Evolutionary conservation across 768 basidiomycete species (phyloP), one percentile per base, ranked within the genome.

Genomic region (Tulasnella sp.): DNA sequence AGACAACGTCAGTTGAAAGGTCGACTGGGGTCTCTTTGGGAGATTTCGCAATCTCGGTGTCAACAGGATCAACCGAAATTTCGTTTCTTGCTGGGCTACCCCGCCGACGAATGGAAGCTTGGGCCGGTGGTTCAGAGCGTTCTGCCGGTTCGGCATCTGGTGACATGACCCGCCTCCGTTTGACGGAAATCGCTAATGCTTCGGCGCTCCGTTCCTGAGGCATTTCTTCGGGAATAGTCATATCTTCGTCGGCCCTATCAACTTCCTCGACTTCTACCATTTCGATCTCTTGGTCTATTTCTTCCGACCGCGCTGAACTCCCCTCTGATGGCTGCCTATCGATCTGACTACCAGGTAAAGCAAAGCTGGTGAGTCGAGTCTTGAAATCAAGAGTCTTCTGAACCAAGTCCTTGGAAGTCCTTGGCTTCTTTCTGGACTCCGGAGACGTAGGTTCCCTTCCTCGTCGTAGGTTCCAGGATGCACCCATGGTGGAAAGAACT

Each of bases 321-420:
- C 3, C 29, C 29, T 64, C 25, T 12, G 29, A 64, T 5, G 58
- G 29, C 31, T 64, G 58, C 25, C 58, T 64, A 25, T 34, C 31
- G 12, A 34, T 25, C 64, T 83, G 85, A 77, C 85, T 86, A 49
- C 88, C 89, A 42, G 80, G 81, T 78, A 88, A 84, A 14, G 89
- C 86, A 83, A 90, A 92, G 14, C 82, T 85, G 64, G 83, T 85
- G 76, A 93, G 80, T 71, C 82, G 85, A 71, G 82, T 84, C 74
- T 87, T 84, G 72, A 92, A 82, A 39, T 80, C 84, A 77, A 83
- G 81, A 77, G 78, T 76, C 52, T 81, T 58, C 80, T 67, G 29
- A 74, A 78, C 52, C 72, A 39, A 38, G 25, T 78, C 39, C 73
- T 72, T 67, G 70, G 79, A 76, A 22, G 76, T 58, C 14, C 71